Evolutionary conservation across 352 stramenopile species (phyloP).

Genomic region (Pythium aphanidermatum): DNA sequence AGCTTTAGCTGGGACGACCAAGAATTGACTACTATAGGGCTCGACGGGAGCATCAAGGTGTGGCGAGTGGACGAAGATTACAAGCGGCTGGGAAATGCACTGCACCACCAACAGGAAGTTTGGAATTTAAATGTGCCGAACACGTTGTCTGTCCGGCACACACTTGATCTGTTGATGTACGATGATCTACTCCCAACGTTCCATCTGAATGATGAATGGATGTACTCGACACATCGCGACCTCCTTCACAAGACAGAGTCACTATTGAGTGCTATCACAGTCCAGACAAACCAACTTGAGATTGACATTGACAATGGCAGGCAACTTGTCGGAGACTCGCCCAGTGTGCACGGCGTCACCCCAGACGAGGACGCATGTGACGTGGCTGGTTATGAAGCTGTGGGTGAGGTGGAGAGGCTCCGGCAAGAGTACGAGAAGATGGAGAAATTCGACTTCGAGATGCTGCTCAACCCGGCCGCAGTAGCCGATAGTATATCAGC

Average conservation of each 20-base stretch:
- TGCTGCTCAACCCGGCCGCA: constrained; percentile 33
- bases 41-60: constrained; percentile 35
- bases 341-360: too few species aligned
- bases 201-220: constrained; percentile 43
- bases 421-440: constrained; percentile 27
- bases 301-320: too few species aligned
- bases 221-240: constrained; percentile 6
- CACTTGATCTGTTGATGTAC: constrained; percentile 34
- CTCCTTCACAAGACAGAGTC: constrained; percentile 1
- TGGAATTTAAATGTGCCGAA: constrained; percentile 37
- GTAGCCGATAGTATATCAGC: background rate
- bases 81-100: too few species aligned
- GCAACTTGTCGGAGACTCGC: too few species aligned
- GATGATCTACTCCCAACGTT: constrained; percentile 30
- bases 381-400: background rate
- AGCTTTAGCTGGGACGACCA: constrained; percentile 35
- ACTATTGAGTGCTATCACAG: background rate
- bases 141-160: constrained; percentile 28
- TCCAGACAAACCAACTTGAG: background rate
- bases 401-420: constrained; percentile 8
- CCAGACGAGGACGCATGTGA: too few species aligned
- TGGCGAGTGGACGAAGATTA: constrained; percentile 25
- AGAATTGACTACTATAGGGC: constrained; percentile 33
- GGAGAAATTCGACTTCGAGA: constrained; percentile 43
- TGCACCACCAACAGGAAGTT: constrained; percentile 9